These are phyloP conservation scores for Kluyveromyces sp. DNA, from an alignment of 1,139 yeast genomes.

Conservation along the genomic window DNA sequence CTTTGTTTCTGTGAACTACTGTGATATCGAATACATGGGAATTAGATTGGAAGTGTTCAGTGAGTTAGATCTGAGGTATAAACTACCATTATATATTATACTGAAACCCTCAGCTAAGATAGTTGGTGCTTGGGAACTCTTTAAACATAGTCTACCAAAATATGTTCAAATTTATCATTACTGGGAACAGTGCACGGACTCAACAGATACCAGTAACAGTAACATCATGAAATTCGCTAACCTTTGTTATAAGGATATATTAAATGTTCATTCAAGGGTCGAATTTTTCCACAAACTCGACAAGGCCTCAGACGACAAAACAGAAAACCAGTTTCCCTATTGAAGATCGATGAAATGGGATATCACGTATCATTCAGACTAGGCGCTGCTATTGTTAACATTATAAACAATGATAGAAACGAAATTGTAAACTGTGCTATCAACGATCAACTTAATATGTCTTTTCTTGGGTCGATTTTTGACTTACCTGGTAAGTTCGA, in stretches of 20 bases:
- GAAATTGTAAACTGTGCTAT: constrained; percentile 4
- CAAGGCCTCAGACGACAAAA: neutral
- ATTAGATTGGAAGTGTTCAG: constrained; percentile 40
- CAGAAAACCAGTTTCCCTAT: constrained; percentile 5
- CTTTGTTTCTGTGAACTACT: constrained; percentile 33
- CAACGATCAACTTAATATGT: neutral
- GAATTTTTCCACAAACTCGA: constrained; percentile 14
- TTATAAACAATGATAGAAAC: constrained; percentile 6
- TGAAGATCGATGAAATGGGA: constrained; percentile 18
- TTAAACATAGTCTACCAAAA: constrained; percentile 40
- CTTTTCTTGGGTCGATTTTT: constrained; percentile 15
- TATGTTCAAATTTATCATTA: constrained; percentile 28
- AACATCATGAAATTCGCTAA: constrained; percentile 24
- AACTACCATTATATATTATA: constrained; percentile 37
- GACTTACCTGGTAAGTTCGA: constrained; percentile 12
- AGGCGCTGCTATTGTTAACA: constrained; percentile 1
- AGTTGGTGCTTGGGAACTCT: constrained; percentile 30
- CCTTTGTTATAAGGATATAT: constrained; percentile 16
- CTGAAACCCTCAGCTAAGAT: constrained; percentile 30
- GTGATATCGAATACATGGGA: constrained; percentile 24
- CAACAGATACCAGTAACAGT: constrained; percentile 11
- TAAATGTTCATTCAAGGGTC: constrained; percentile 10
- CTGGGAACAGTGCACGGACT: constrained; percentile 13
- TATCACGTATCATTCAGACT: constrained; percentile 16
- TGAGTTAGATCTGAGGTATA: constrained; percentile 22